Base-by-base conservation (phyloP, 257 asterid species). In the Solanum tacnaense region DNA sequence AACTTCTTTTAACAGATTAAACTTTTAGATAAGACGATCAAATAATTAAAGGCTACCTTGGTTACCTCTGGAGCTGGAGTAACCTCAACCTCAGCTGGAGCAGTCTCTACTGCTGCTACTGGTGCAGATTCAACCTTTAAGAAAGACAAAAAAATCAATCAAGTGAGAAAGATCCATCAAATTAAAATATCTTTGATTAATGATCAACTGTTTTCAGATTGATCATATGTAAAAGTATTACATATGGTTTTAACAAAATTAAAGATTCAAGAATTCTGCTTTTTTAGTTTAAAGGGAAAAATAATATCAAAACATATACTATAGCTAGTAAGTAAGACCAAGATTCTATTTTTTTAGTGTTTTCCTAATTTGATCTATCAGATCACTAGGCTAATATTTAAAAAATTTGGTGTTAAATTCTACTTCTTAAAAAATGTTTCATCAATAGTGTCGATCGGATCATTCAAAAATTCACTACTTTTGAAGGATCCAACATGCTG, bases 121-220 rank as follows among this genome's bases (percentile, higher is more conserved):
- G 85, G 88, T 32, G 60, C 16, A 72, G 88, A 86, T 74, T 86
- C 84, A 52, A 86, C 88, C 88, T 86, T 35, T 36, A 9, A 58
- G 25, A 58, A 58, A 20, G 67, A 86, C 12, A 49, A 29, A 84
- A 38, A 9, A 41, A 18, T 41, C 31, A 68, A 39, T 6, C 0
- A 9, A 72, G n/a, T 44, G 23, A 16, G 11, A 65, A 85, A 49
- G 23, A 68, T 68, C 25, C 67, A 20, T 58, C 4, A 58, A 58
- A 20, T 25, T 11, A 84, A 60, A 58, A 58, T 58, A 56, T 31
- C 12, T 18, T 32, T 83, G 73, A 52, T 58, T 58, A 52, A 23
- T 84, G 56, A 60, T 60, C 34, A 32, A 62, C 87, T 32, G 36
- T 23, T 58, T 84, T 34, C 11, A 58, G 8, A 58, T 84, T 84